These are phyloP conservation scores for Ambrosia artemisiifolia DNA, from an alignment of 129 eudicot genomes.

Conservation along the genomic window DNA sequence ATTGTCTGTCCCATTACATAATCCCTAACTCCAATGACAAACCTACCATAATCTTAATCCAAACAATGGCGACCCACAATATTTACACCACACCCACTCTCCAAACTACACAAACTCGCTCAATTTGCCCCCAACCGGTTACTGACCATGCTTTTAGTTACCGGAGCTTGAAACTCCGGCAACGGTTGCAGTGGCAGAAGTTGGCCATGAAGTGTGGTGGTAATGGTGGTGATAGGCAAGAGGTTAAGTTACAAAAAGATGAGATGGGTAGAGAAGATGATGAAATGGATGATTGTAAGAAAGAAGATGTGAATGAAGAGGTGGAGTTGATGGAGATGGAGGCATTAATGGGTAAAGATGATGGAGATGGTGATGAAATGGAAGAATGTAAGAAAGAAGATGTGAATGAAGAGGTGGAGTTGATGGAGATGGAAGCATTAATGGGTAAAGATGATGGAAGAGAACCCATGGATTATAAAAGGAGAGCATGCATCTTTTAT, in stretches of 20 bases:
- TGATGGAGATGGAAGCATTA: constrained; percentile 84
- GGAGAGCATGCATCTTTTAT: constrained; percentile 70
- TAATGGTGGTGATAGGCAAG: constrained; percentile 31
- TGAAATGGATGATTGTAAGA: background rate
- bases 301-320: constrained; percentile 28
- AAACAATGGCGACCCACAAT: constrained; percentile 15
- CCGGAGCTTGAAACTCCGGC: constrained; percentile 18
- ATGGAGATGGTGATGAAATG: too few species aligned
- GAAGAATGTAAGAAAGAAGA: too few species aligned
- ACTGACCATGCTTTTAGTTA: background rate
- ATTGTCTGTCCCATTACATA: background rate
- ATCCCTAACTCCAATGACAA: background rate
- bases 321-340: constrained; percentile 83
- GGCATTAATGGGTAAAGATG: constrained; percentile 87
- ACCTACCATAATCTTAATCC: background rate
- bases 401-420: constrained; percentile 48
- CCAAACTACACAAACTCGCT: constrained; percentile 4
- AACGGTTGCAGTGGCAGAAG: constrained; percentile 7
- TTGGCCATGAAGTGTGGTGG: constrained; percentile 28
- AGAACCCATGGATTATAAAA: constrained; percentile 63
- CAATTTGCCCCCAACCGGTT: background rate
- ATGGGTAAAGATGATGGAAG: constrained; percentile 86
- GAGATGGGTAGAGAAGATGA: constrained; percentile 26
- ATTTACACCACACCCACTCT: background rate
- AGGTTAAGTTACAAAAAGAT: constrained; percentile 21